Evolutionary conservation across 805 yeast genomes (phyloP), one percentile per base, ranked within the genome.

Genomic region (Debaryomyces maramus): DNA sequence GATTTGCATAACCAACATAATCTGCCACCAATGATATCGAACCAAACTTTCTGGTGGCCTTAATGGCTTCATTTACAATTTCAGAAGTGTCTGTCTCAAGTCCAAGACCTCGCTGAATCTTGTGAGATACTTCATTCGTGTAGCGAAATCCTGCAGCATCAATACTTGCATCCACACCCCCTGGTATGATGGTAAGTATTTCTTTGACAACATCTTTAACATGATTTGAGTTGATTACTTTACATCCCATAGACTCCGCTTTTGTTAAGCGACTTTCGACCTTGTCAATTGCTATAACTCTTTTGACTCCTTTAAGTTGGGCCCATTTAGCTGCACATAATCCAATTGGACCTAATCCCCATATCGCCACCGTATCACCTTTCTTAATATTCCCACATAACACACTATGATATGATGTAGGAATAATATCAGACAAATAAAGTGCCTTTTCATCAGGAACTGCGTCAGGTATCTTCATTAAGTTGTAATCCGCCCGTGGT

Each of bases 281-380:
- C 21, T 4, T 34, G 11, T 34, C 36, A 3, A 34, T 16, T 16
- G 29, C 36, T 22, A 14, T 5, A 7, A 34, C 7, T 2, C 6
- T 8, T 9, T 26, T 23, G 15, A 22, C 24, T 15, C 37, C 37
- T 14, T 14, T 34, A 14, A 8, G n/a, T 22, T 34, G 13, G 2
- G 37, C 37, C 11, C 20, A 23, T 2, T 17, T 20, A 23, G 23
- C 5, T 2, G 37, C 37, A 34, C 37, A 34, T 2, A 34, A 17
- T 2, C 37, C 37, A 13, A 34, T 20, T 23, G 37, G 37, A 8
- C 36, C 36, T 11, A 16, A 34, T 4, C 36, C 37, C 26, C 17
- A 20, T 2, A 34, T 10, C 3, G 17, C 16, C 5, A 34, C 37
- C 2, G 37, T 34, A 15, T 34, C 30, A 6, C 15, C 14, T 14